Percentiles rank a stretch among this genome's conserved stretches.
phyloP scores from a whole-genome alignment of 441 rosid species.

The Adansonia grandidieri region DNA sequence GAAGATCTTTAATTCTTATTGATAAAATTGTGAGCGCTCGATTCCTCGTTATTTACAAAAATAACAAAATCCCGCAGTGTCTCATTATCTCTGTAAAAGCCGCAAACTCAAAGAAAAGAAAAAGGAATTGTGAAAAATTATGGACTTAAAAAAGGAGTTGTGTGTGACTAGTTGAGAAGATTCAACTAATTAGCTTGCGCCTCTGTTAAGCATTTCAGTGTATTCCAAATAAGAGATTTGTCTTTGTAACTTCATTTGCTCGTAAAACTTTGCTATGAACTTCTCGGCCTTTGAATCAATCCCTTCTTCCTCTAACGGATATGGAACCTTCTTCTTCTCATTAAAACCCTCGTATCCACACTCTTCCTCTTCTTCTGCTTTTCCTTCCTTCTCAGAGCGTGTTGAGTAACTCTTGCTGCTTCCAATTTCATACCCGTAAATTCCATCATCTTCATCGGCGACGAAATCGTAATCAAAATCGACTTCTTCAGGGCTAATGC shows the following conservation, averaged over 20 bases:
- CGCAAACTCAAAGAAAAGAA: neutral
- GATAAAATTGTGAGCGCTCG: neutral
- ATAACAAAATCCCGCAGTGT: constrained; percentile 21
- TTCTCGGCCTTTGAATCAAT: constrained; percentile 82
- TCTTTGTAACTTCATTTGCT: constrained; percentile 76
- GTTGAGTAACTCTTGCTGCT: constrained; percentile 41
- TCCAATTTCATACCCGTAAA: constrained; percentile 31
- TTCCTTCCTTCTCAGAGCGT: constrained; percentile 18
- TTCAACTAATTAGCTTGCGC: constrained; percentile 19
- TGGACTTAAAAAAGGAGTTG: neutral
- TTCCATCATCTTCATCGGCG: constrained; percentile 26
- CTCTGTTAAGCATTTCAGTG: constrained; percentile 39
- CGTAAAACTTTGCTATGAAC: constrained; percentile 76
- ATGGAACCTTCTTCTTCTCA: constrained; percentile 32
- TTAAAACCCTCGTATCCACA: constrained; percentile 24
- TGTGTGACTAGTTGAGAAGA: neutral
- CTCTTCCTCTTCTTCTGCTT: constrained; percentile 25
- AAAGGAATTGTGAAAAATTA: neutral
- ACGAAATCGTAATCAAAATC: constrained; percentile 67
- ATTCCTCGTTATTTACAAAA: constrained; percentile 33
- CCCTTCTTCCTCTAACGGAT: constrained; percentile 53
- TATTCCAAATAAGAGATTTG: constrained; percentile 66
- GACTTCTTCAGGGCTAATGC: constrained; percentile 56
- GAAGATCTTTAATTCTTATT: constrained; percentile 12
- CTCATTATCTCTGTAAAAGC: constrained; percentile 23